phyloP scores from a whole-genome alignment of 805 yeast genomes.

The Hanseniaspora occidentalis region DNA sequence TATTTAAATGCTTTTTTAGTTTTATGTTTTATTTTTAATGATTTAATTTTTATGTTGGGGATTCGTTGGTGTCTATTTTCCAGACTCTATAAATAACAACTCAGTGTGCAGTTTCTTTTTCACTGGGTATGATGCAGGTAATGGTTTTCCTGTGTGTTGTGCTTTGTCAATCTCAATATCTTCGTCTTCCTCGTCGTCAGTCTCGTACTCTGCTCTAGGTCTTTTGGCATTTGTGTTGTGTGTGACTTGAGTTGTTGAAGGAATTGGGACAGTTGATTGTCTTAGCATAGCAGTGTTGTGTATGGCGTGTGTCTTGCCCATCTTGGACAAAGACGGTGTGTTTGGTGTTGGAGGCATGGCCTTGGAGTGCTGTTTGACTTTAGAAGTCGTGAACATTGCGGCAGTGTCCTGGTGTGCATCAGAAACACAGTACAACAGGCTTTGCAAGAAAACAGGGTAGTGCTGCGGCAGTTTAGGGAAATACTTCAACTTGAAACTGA shows the following conservation, averaged over 20 bases:
- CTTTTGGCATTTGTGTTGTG: conserved; percentile 1
- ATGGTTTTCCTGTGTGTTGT: too few species aligned
- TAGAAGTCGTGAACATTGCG: not conserved
- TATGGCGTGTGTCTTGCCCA: not conserved
- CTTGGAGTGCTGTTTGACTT: not conserved
- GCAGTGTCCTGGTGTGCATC: not conserved
- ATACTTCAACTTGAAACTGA: conserved; percentile 22
- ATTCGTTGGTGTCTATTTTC: too few species aligned
- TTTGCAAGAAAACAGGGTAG: conserved; percentile 4
- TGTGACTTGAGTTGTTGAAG: conserved; percentile 3
- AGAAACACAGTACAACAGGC: conserved; percentile 2
- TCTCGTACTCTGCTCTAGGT: not conserved
- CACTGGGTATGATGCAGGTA: too few species aligned
- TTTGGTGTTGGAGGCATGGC: not conserved
- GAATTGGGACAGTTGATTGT: too few species aligned
- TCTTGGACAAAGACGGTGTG: not conserved
- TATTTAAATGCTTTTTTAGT: too few species aligned
- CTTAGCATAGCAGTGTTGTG: too few species aligned
- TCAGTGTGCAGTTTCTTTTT: too few species aligned
- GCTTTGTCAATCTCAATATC: too few species aligned
- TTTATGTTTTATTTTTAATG: too few species aligned
- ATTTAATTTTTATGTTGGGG: too few species aligned
- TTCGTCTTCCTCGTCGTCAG: too few species aligned
- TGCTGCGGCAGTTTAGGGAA: conserved; percentile 6
- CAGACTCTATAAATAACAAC: too few species aligned